Evolutionary conservation across 1,284 basidiomycete species (phyloP).

Genomic region (Uromyces viciae-fabae): DNA sequence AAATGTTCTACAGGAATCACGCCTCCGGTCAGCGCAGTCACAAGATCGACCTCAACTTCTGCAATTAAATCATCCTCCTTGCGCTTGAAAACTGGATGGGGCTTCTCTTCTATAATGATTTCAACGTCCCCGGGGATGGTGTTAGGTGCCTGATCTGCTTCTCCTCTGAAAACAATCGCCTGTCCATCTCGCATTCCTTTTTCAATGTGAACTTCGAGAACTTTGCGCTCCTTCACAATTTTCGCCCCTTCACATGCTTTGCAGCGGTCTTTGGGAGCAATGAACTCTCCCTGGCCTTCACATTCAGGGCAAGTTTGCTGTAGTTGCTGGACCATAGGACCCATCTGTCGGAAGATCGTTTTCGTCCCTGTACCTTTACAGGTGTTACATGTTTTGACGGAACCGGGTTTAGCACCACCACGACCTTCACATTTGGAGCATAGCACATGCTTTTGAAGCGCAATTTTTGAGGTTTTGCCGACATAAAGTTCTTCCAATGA

Average conservation of each 20-base stretch:
- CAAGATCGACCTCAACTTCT: conserved; percentile 84
- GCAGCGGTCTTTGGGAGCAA: conserved; percentile 91
- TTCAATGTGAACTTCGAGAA: conserved; percentile 98
- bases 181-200: conserved; percentile 99
- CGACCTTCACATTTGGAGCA: conserved; percentile 91
- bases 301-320: conserved; percentile 94
- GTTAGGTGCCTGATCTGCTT: conserved; percentile 91
- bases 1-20: conserved; percentile 86
- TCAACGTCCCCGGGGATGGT: conserved; percentile 91
- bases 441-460: conserved; percentile 90
- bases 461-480: conserved; percentile 96
- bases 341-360: conserved; percentile 88
- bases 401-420: conserved; percentile 87
- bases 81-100: conserved; percentile 83
- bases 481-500: conserved; percentile 97
- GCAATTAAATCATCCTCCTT: conserved; percentile 86
- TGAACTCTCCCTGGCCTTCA: conserved; percentile 83
- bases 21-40: conserved; percentile 90
- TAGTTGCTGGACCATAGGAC: conserved; percentile 99
- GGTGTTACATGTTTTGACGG: conserved; percentile 72
- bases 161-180: conserved; percentile 88
- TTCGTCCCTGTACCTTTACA: conserved; percentile 91
- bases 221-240: conserved; percentile 88
- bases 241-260: conserved; percentile 93
- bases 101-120: conserved; percentile 94